Evolutionary conservation across 805 yeast genomes (phyloP).

Genomic region (Yamadazyma scolyti): DNA sequence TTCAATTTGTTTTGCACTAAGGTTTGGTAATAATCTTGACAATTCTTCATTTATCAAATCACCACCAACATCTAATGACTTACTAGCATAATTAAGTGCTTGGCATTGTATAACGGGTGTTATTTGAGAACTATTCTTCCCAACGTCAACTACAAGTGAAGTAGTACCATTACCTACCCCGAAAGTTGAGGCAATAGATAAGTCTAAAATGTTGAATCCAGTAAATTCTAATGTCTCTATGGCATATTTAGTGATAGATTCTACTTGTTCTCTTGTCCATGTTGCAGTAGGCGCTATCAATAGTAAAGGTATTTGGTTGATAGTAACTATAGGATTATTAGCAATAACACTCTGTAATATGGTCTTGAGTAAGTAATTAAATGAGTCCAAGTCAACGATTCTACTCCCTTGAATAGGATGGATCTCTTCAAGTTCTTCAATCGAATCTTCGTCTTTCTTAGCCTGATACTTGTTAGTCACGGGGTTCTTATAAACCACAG

Average conservation of each 20-base stretch:
- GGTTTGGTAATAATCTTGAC: slow-evolving; percentile 51
- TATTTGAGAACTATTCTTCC: slow-evolving; percentile 69
- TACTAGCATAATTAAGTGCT: slow-evolving; percentile 52
- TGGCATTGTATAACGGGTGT: slow-evolving; percentile 77
- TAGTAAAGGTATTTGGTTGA: slow-evolving; percentile 68
- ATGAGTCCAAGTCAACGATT: slow-evolving; percentile 66
- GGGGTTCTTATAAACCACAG: slow-evolving; percentile 58
- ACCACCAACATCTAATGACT: slow-evolving; percentile 60
- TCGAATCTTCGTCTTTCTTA: slow-evolving; percentile 23
- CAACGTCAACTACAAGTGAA: slow-evolving; percentile 77
- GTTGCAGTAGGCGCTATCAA: slow-evolving; percentile 56
- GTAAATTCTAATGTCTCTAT: slow-evolving; percentile 72
- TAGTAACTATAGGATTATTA: slow-evolving; percentile 41
- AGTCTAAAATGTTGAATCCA: slow-evolving; percentile 68
- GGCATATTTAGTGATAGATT: slow-evolving; percentile 66
- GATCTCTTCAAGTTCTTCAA: slow-evolving; percentile 35
- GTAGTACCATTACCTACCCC: slow-evolving; percentile 67
- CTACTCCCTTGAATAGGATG: slow-evolving; percentile 63
- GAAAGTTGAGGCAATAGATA: slow-evolving; percentile 64
- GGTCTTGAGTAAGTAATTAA: slow-evolving; percentile 56
- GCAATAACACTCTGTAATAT: slow-evolving; percentile 36
- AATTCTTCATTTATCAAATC: slow-evolving; percentile 54
- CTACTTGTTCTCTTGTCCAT: slow-evolving; percentile 70
- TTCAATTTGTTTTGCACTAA: slow-evolving; percentile 60
- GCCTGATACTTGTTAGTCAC: slow-evolving; percentile 35